Conservation (phyloP, 1,139 yeast species). For the Yamadazyma diospyri region DNA sequence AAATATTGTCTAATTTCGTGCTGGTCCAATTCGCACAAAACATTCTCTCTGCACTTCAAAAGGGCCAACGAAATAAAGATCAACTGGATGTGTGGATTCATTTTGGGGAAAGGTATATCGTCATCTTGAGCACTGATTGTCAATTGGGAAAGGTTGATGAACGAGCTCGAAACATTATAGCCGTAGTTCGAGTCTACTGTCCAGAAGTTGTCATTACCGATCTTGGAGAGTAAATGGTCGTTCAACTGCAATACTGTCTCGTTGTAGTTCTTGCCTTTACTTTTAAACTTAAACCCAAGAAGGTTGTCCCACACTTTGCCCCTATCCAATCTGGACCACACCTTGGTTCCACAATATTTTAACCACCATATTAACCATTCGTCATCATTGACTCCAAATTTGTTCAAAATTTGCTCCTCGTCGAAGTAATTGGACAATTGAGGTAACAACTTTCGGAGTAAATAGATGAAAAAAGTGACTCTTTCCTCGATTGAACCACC, state of each 20-base stretch:
- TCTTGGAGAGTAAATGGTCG: conserved; percentile 23
- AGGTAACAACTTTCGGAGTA: conserved; percentile 62
- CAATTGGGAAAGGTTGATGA: conserved; percentile 5
- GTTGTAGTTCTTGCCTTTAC: conserved; percentile 30
- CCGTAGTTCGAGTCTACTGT: conserved; percentile 16
- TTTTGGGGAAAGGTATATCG: conserved; percentile 55
- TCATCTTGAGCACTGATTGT: conserved; percentile 4
- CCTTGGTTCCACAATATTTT: conserved; percentile 87
- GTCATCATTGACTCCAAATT: conserved; percentile 64
- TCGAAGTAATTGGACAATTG: conserved; percentile 74
- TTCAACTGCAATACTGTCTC: conserved; percentile 28
- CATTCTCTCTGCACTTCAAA: conserved; percentile 73
- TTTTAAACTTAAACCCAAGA: conserved; percentile 69
- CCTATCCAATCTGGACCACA: conserved; percentile 75
- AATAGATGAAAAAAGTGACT: conserved; percentile 68
- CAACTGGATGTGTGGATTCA: conserved; percentile 78
- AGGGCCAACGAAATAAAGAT: conserved; percentile 76
- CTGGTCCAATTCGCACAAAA: conserved; percentile 81
- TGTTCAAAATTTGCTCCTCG: conserved; percentile 73
- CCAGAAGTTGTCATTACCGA: conserved; percentile 47
- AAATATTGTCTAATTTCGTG: conserved; percentile 82
- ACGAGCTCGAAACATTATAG: conserved; percentile 6
- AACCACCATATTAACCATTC: conserved; percentile 97
- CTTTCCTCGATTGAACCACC: conserved; percentile 73
- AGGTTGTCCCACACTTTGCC: conserved; percentile 88